These are phyloP conservation scores for Magnusiomyces sp. DNA, from an alignment of 1,139 yeast genomes.

Conservation along the genomic window DNA sequence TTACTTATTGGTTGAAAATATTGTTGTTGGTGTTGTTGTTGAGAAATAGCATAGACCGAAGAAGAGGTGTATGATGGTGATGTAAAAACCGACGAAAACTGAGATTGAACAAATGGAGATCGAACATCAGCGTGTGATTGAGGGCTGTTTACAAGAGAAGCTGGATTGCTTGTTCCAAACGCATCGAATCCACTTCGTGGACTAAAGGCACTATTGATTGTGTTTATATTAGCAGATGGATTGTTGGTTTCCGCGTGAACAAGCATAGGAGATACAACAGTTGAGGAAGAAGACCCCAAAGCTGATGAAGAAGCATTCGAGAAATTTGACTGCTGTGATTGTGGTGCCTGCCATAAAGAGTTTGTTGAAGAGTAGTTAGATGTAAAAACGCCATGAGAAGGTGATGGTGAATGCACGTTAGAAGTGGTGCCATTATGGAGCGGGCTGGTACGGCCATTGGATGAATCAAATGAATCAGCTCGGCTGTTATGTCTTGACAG, in stretches of 20 bases:
- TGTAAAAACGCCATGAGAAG: conserved; percentile 6
- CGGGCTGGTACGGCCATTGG: conserved; percentile 8
- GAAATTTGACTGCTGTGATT: neutral
- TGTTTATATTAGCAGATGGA: neutral
- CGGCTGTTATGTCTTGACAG: neutral
- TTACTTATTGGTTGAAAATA: neutral
- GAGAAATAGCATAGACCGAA: conserved; percentile 8
- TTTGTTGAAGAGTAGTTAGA: neutral
- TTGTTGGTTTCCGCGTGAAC: neutral
- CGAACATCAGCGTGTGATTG: conserved; percentile 5
- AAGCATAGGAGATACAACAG: conserved; percentile 1
- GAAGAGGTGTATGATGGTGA: conserved; percentile 12
- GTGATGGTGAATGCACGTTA: conserved; percentile 7
- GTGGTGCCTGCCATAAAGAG: neutral
- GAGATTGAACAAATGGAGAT: conserved; percentile 7
- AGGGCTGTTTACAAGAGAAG: conserved; percentile 1
- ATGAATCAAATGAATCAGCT: neutral
- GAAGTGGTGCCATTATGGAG: conserved; percentile 1
- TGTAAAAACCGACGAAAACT: conserved; percentile 11
- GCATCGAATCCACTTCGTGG: neutral
- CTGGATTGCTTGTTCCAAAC: conserved; percentile 5
- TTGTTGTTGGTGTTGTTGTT: conserved; percentile 6
- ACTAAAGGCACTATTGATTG: conserved; percentile 1
- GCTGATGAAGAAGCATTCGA: neutral
- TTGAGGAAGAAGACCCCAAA: neutral